Evolutionary conservation across 495 filamentous ascomycete genomes (phyloP).

Genomic region (Ascobolus immersus): DNA sequence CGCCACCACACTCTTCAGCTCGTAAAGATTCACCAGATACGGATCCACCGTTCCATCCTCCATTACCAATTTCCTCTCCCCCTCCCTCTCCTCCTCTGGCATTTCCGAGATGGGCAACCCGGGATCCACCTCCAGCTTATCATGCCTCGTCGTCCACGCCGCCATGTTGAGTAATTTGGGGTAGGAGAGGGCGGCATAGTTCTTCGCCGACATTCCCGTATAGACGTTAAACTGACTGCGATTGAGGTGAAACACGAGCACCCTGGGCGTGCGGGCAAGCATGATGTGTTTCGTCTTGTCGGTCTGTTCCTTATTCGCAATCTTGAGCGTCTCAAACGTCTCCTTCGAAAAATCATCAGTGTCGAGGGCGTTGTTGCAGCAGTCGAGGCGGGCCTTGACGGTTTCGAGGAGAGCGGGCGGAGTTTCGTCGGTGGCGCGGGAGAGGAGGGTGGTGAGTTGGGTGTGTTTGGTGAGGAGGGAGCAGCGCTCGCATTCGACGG

Average conservation of each 20-base stretch:
- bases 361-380: slow-evolving; percentile 43
- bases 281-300: slow-evolving; percentile 68
- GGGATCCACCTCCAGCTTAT: slow-evolving; percentile 3
- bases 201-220: slow-evolving; percentile 57
- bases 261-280: slow-evolving; percentile 53
- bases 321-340: slow-evolving; percentile 40
- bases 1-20: slow-evolving; percentile 61
- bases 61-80: slow-evolving; percentile 42
- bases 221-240: slow-evolving; percentile 68
- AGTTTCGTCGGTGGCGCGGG: slow-evolving; percentile 9
- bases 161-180: slow-evolving; percentile 46
- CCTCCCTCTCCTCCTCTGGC: slow-evolving; percentile 37
- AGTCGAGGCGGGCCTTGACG: slow-evolving; percentile 26
- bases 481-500: slow-evolving; percentile 79
- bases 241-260: slow-evolving; percentile 67
- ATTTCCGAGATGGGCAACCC: slow-evolving; percentile 19
- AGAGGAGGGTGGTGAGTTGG: slow-evolving; percentile 18
- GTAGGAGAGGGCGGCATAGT: slow-evolving; percentile 50
- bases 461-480: slow-evolving; percentile 33
- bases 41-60: slow-evolving; percentile 24
- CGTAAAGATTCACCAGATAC: too few relatives aligned
- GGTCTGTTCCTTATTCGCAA: slow-evolving; percentile 37
- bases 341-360: slow-evolving; percentile 59
- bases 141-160: slow-evolving; percentile 28
- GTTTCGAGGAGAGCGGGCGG: slow-evolving; percentile 8